Evolutionary conservation across 2,329 filamentous ascomycete genomes (phyloP).

Genomic region (Blumeriella jaapii): DNA sequence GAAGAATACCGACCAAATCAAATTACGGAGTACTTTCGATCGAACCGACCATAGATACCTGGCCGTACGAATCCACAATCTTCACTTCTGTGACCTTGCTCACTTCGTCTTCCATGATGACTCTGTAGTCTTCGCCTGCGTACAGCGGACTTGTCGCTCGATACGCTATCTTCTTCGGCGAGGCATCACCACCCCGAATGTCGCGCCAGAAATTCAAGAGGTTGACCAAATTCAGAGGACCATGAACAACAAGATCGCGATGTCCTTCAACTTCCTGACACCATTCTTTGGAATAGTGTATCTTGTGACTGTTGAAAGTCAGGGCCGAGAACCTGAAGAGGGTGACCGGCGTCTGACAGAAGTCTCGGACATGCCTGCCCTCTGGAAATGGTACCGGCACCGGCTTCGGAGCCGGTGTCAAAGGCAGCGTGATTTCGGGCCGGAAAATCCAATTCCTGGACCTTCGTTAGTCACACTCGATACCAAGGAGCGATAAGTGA

Average conservation of each 20-base stretch:
- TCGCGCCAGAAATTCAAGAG: conserved; percentile 60
- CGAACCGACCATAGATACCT: conserved; percentile 27
- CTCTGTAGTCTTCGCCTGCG: conserved; percentile 35
- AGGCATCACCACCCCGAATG: conserved; percentile 17
- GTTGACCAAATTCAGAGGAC: conserved; percentile 63
- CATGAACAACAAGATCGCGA: conserved; percentile 63
- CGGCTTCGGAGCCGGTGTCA: conserved; percentile 16
- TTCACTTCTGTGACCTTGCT: conserved; percentile 19
- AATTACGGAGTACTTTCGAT: too few relatives aligned
- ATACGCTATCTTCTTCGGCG: conserved; percentile 35
- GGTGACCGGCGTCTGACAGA: conserved; percentile 22
- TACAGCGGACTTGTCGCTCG: conserved; percentile 38
- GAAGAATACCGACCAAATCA: too few relatives aligned
- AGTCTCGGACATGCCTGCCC: conserved; percentile 23
- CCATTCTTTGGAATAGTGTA: conserved; percentile 62
- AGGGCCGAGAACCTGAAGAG: conserved; percentile 75
- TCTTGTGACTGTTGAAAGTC: conserved; percentile 78
- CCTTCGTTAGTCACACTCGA: conserved; percentile 4
- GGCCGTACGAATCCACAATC: conserved; percentile 23
- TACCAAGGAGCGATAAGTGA: neutral
- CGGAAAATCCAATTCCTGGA: conserved; percentile 26
- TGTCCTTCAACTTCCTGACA: conserved; percentile 41
- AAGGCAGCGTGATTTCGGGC: conserved; percentile 18
- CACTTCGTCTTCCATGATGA: conserved; percentile 30
- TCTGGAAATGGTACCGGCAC: conserved; percentile 11